These are phyloP conservation scores for Hypoxylon cercidicola DNA, from an alignment of 495 filamentous ascomycete species.

Conservation along the genomic window DNA sequence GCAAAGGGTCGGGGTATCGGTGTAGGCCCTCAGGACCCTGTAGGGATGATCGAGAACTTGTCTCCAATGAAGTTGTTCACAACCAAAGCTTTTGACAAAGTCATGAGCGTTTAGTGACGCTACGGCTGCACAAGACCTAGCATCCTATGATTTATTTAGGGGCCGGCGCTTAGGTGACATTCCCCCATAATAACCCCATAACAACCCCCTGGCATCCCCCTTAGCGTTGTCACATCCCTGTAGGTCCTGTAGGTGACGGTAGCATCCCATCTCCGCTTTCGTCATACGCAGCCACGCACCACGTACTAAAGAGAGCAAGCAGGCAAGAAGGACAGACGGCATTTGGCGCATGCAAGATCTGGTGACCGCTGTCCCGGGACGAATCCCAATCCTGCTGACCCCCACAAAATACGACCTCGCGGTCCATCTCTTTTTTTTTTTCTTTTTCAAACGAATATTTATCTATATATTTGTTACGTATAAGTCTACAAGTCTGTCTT, in stretches of 20 bases:
- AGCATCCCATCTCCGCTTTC: conserved; percentile 23
- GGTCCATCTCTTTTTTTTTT: too few species aligned
- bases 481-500: neutral
- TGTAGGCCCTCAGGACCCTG: conserved; percentile 26
- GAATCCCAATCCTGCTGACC: conserved; percentile 26
- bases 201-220: too few species aligned
- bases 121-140: conserved; percentile 11
- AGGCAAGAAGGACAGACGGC: too few species aligned
- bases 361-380: conserved; percentile 38
- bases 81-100: conserved; percentile 24
- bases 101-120: conserved; percentile 38
- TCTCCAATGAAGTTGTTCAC: conserved; percentile 5
- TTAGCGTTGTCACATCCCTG: conserved; percentile 10
- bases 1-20: conserved; percentile 18
- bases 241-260: conserved; percentile 1
- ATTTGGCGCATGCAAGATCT: conserved; percentile 38
- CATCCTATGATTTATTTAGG: conserved; percentile 16
- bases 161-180: neutral
- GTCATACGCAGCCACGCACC: conserved; percentile 21
- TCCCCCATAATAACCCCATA: conserved; percentile 8
- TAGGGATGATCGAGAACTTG: conserved; percentile 1
- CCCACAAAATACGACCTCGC: conserved; percentile 24
- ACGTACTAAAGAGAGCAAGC: too few species aligned
- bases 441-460: neutral
- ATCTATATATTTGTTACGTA: neutral